These are phyloP conservation scores for Leucosporidium creatinivorum DNA, from an alignment of 768 basidiomycete species.

Conservation along the genomic window DNA sequence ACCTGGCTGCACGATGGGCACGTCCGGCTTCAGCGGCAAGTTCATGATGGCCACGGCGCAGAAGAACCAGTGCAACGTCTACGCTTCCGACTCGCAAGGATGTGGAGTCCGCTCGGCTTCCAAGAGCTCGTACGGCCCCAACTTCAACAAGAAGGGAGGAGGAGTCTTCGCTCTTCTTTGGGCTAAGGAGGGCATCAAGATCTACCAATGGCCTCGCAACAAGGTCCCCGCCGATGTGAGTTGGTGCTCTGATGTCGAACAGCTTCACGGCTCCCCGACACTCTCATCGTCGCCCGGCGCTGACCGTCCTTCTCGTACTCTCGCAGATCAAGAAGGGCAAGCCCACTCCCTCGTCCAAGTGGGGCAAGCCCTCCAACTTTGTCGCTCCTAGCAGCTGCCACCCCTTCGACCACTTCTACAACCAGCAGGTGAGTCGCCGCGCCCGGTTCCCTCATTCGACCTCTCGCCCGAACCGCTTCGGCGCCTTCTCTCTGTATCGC, in stretches of 20 bases:
- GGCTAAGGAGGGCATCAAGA: conserved; percentile 4
- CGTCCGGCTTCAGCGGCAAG: conserved; percentile 5
- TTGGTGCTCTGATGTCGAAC: too few relatives aligned
- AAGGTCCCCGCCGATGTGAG: conserved; percentile 10
- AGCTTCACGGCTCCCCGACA: too few relatives aligned
- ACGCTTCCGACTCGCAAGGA: conserved; percentile 8
- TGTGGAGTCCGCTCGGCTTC: conserved; percentile 12
- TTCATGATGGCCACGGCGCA: conserved; percentile 15
- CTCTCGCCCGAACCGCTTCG: too few relatives aligned
- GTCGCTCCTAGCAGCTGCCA: not conserved
- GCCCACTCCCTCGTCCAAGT: conserved; percentile 15
- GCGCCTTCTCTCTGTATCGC: too few relatives aligned
- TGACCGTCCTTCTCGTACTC: not conserved
- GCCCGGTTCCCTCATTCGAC: not conserved
- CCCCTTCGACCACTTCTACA: conserved; percentile 10
- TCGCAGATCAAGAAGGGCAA: conserved; percentile 9
- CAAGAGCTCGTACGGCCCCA: conserved; percentile 16
- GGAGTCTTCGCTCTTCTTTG: conserved; percentile 19
- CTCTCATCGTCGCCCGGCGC: not conserved
- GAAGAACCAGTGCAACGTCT: conserved; percentile 9
- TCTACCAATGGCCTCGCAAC: conserved; percentile 16
- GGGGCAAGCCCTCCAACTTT: conserved; percentile 9
- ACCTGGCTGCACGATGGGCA: conserved; percentile 4
- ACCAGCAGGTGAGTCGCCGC: too few relatives aligned
- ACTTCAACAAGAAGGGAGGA: conserved; percentile 20